Conservation (phyloP, 1,284 basidiomycete species). For the Heterobasidion irregulare region DNA sequence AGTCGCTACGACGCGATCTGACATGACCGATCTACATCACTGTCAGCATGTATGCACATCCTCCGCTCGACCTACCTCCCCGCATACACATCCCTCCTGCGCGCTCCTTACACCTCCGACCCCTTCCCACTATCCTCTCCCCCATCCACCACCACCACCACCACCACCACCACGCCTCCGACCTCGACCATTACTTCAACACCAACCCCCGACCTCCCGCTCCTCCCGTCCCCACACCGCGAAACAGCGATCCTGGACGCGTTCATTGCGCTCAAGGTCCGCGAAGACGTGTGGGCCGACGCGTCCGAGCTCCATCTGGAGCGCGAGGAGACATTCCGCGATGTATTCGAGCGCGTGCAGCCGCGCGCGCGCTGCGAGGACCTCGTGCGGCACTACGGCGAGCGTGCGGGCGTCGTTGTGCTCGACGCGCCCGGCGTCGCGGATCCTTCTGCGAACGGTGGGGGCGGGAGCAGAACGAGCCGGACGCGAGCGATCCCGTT, state of each 20-base stretch:
- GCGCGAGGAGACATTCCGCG: conserved; percentile 62
- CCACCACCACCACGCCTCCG: too few species aligned
- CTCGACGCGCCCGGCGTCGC: conserved; percentile 14
- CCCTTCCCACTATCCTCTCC: conserved; percentile 51
- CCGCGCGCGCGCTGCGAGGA: conserved; percentile 67
- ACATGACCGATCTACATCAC: background rate
- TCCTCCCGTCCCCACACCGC: conserved; percentile 38
- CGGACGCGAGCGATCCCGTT: conserved; percentile 36
- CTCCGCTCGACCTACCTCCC: conserved; percentile 66
- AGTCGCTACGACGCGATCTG: background rate
- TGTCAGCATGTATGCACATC: conserved; percentile 67
- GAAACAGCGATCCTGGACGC: conserved; percentile 68
- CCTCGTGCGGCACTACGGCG: conserved; percentile 53
- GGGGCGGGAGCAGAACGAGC: background rate
- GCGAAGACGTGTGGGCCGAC: conserved; percentile 66
- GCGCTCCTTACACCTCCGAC: conserved; percentile 61
- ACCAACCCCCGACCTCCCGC: conserved; percentile 8
- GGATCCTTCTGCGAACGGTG: conserved; percentile 17
- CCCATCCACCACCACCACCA: conserved; percentile 16
- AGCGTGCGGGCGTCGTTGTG: conserved; percentile 29
- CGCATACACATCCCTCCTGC: conserved; percentile 52
- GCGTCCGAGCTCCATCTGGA: conserved; percentile 65
- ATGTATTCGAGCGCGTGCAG: conserved; percentile 68
- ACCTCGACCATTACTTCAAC: background rate
- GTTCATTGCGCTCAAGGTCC: conserved; percentile 70